phyloP scores from a whole-genome alignment of 108 stramenopile genomes.

The Nitzschia sp. region DNA sequence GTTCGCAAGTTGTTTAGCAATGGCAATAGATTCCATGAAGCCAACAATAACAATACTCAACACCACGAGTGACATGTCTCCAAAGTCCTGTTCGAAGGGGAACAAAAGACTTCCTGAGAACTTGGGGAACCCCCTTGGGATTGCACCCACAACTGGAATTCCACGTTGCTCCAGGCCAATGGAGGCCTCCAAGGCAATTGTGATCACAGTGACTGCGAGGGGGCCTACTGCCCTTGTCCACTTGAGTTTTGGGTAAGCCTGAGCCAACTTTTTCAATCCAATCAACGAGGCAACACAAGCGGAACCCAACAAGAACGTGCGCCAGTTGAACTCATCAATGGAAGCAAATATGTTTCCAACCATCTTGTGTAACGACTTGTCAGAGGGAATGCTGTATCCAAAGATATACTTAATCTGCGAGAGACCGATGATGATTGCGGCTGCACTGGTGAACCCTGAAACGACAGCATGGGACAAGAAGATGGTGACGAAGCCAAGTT shows the following conservation, averaged over 20 bases:
- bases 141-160: conserved; percentile 59
- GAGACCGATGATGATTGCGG: conserved; percentile 82
- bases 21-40: conserved; percentile 80
- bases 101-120: conserved; percentile 29
- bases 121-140: conserved; percentile 66
- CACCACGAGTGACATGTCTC: conserved; percentile 36
- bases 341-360: conserved; percentile 39
- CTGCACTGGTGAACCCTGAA: conserved; percentile 83
- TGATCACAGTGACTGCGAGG: conserved; percentile 46
- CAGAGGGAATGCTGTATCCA: conserved; percentile 53
- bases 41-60: conserved; percentile 60
- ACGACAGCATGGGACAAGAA: conserved; percentile 86
- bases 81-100: conserved; percentile 39
- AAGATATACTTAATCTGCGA: conserved; percentile 83
- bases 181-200: conserved; percentile 35
- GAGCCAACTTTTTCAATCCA: conserved; percentile 30
- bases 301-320: conserved; percentile 59
- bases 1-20: conserved; percentile 68
- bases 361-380: conserved; percentile 39
- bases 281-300: conserved; percentile 33
- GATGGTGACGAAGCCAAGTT: conserved; percentile 68
- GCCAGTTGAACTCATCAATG: conserved; percentile 56
- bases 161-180: conserved; percentile 46
- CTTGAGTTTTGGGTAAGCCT: conserved; percentile 40
- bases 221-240: conserved; percentile 47